Base-by-base conservation (phyloP, 495 filamentous ascomycete species). In the Diplogelasinospora grovesii region DNA sequence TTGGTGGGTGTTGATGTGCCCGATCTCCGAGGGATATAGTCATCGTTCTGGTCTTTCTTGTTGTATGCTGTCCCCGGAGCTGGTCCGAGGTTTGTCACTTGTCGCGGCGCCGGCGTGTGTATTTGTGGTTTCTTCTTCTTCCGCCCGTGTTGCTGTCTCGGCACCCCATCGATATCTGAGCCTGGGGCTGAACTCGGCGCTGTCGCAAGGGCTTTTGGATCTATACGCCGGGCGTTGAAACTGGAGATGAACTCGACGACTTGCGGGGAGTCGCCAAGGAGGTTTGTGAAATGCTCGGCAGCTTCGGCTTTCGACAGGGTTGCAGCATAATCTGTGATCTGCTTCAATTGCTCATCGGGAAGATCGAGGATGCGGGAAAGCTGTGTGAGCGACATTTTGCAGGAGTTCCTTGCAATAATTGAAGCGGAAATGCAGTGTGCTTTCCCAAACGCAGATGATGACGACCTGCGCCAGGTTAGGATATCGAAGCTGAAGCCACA, bases 171-270 rank as follows among this genome's bases (percentile, higher is more conserved):
- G 29, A 55, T 43, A 1, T 49, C 53, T 6, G 59, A 57, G 20
- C 45, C 41, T 13, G 47, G 43, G 0, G 42, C 39, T 2, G 57
- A 50, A 16, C 49, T 53, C 30, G 52, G 41, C 4, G 49, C 49
- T 11, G 52, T 35, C 6, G 45, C 10, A 0, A 46, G 25, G 2
- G 59, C 30, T 28, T 51, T 63, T 1, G 67, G 64, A 16, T 70
- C 64, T 52, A 74, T 61, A 22, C 85, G 78, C 22, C 78, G 81
- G 8, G 80, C 68, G 57, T 92, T 97, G 71, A 95, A 97, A 28
- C 81, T 80, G 16, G 87, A 78, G 51, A 98, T 95, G 58, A 97
- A 98, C 44, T 94, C 88, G 43, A 96, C 62, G 1, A 84, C 81
- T 45, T 84, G 79, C 10, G 87, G 76, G 5, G 86, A 86, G 57